Evolutionary conservation across 179 eudicot genomes (phyloP), one percentile per base, ranked within the genome.

Genomic region (Beta corolliflora): DNA sequence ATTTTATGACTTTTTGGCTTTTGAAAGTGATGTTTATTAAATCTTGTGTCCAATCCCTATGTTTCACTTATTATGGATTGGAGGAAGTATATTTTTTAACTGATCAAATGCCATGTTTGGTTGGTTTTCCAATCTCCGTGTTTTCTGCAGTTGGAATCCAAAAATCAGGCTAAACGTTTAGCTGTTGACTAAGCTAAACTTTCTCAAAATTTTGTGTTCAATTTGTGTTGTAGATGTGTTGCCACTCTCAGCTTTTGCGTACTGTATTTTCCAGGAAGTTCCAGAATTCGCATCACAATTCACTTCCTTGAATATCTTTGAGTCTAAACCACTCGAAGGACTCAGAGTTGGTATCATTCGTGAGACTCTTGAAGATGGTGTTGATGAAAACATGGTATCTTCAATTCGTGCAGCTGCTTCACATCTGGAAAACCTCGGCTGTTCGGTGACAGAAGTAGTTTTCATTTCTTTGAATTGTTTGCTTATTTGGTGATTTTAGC

Each of bases 341-440:
- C 87, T 96, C 59, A 89, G 91, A 81, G 93, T 94, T 81, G 99
- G 99, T 80, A 77, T 94, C 53, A 96, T 96, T 78, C 87, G 89
- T 79, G 99, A 96, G 89, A 96, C 99, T 59, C 88, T 94, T 82
- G 93, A 81, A n/a, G 92, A 88, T 69, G 99, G 99, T 69, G 97
- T 92, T 86, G 97, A 96, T 90, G 78, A 83, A 46, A 86, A 83
- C 73, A 91, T 96, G 77, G 71, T 89, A 65, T 89, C 97, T 80
- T 88, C 96, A 45, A 85, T 92, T 63, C 90, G 82, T 68, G 86
- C 76, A 83, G 99, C 98, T 81, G 89, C 87, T 84, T 87, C 92
- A 61, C 99, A 96, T 91, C 86, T 96, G 82, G 98, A 92, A 91
- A 90, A 91, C 53, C 82, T 96, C 45, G 99, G 99, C 68, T 91